These are phyloP conservation scores for Glaciozyma antarctica DNA, from an alignment of 768 basidiomycete species.

Conservation along the genomic window DNA sequence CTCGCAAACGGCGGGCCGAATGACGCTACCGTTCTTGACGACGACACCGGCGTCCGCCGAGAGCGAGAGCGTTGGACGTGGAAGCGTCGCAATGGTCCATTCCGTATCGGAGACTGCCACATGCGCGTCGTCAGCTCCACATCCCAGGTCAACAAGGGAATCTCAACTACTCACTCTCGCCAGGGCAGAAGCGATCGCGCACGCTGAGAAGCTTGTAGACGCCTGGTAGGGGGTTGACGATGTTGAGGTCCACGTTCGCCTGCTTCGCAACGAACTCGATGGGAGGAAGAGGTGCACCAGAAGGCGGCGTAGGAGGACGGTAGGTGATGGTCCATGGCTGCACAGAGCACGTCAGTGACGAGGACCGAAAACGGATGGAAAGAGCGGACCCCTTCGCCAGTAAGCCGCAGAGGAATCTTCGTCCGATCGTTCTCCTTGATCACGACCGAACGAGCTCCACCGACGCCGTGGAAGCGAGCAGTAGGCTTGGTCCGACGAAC, in stretches of 20 bases:
- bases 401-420: conserved; percentile 68
- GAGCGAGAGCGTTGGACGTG: conserved; percentile 63
- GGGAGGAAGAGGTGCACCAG: background rate
- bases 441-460: conserved; percentile 49
- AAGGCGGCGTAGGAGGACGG: conserved; percentile 37
- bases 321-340: conserved; percentile 87
- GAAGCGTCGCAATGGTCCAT: conserved; percentile 69
- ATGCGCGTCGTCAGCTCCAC: too few relatives aligned
- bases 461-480: conserved; percentile 52
- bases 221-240: conserved; percentile 30
- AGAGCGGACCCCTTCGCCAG: conserved; percentile 73
- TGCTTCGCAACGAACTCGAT: conserved; percentile 4
- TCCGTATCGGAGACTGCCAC: conserved; percentile 47
- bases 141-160: too few relatives aligned
- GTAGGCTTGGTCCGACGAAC: conserved; percentile 82
- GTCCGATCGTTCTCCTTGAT: conserved; percentile 66
- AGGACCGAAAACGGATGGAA: background rate
- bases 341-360: background rate
- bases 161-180: conserved; percentile 38
- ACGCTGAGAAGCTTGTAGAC: conserved; percentile 47
- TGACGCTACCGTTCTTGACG: conserved; percentile 13
- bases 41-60: conserved; percentile 38
- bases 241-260: conserved; percentile 21
- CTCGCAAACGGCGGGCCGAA: conserved; percentile 19
- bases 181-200: conserved; percentile 74